Conservation (phyloP, 1,284 basidiomycete genomes). For the Earliella scabrosa region DNA sequence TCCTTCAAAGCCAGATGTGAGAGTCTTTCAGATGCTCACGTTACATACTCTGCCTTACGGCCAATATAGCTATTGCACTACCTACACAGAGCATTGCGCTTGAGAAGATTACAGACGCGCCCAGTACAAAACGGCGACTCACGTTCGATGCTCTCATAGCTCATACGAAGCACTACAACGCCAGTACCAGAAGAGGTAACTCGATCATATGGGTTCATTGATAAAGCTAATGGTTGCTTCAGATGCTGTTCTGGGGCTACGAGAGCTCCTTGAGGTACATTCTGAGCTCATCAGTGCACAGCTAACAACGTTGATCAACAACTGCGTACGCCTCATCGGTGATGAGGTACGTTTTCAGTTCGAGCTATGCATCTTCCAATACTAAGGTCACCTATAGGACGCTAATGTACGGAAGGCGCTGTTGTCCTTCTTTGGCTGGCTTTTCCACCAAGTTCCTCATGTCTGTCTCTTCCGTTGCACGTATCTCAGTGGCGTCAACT, state of each 20-base stretch:
- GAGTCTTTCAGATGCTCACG: conserved; percentile 21
- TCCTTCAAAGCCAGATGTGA: conserved; percentile 93
- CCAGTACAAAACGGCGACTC: conserved; percentile 79
- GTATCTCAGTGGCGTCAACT: not conserved
- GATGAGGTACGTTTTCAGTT: conserved; percentile 67
- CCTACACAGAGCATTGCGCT: conserved; percentile 80
- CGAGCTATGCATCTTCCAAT: not conserved
- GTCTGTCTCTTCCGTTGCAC: conserved; percentile 41
- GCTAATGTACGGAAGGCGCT: conserved; percentile 65
- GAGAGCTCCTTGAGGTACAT: conserved; percentile 78
- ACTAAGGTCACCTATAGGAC: conserved; percentile 48
- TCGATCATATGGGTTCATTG: no score
- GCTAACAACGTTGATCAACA: conserved; percentile 68
- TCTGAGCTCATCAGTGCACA: conserved; percentile 59
- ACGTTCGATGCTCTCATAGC: conserved; percentile 81
- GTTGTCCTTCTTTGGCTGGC: conserved; percentile 68
- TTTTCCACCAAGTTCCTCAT: conserved; percentile 67
- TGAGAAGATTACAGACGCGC: conserved; percentile 55
- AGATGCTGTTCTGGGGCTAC: conserved; percentile 86
- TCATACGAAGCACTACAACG: conserved; percentile 86
- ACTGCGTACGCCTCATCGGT: conserved; percentile 72
- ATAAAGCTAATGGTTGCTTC: no score
- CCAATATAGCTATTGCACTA: conserved; percentile 80
- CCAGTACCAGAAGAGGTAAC: conserved; percentile 73
- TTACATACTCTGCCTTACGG: not conserved